Evolutionary conservation across 2,329 filamentous ascomycete genomes (phyloP), one percentile per base, ranked within the genome.

Genomic region (Pseudomassariella vexata): DNA sequence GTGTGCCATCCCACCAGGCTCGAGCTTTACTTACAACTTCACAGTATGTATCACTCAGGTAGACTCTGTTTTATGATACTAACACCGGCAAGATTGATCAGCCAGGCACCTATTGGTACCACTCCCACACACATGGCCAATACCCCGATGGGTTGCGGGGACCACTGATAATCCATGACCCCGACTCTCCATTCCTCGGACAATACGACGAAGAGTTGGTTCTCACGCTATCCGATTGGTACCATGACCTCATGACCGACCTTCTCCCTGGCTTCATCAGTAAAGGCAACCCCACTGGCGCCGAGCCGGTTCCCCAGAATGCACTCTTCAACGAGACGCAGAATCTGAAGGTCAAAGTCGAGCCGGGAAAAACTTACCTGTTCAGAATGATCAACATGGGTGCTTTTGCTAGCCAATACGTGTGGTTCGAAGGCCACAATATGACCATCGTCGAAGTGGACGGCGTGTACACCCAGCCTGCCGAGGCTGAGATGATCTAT

Each of bases 41-140:
- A 80, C 69, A 3, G 75, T 81, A 51, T 49, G 58, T 45, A 31
- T 7, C 30, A 26, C 1, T 12, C 16, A 11, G 11, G n/a, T 16
- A n/a, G n/a, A n/a, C n/a, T n/a, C 6, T 16, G 10, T 7, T 16
- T n/a, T 5, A 9, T 14, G 5, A 11, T 16, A 6, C 17, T 19
- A 3, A 17, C 8, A 7, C 21, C 20, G 12, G 16, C 6, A 22
- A 70, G 80, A 54, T 70, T 34, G 50, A 76, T 29, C 81, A 85
- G 60, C 69, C 79, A 0, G 84, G 83, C 18, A 85, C 82, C 1
- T 88, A 85, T 55, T 88, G 83, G 84, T 89, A 88, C 44, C 82
- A 86, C 52, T 82, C 77, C 5, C 82, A 86, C 49, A 68, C 69
- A 15, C 65, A 68, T 39, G 77, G 70, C 16, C 80, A 84, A 50